Base-by-base conservation (phyloP, 441 rosid species). In the Jatropha podagrica region DNA sequence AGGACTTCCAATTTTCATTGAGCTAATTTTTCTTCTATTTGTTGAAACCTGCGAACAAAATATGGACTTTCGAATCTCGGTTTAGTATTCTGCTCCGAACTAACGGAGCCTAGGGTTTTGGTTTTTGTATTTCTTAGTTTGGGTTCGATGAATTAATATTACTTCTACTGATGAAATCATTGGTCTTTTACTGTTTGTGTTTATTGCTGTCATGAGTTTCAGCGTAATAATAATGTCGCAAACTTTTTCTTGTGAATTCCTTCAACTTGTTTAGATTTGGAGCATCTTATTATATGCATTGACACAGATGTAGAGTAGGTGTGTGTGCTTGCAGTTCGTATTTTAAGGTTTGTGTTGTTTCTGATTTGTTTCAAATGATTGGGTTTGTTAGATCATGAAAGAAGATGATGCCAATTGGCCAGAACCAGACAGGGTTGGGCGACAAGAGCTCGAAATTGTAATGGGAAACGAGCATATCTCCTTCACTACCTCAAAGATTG, bases 351-450 rank as follows among this genome's bases (percentile, higher is more conserved):
- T 10, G n/a, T 17, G 63, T 61, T 41, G 17, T 27, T 63, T 27
- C 18, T 61, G 40, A 61, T 61, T 61, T 27, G 65, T 17, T 61
- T 59, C 15, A 23, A 26, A 6, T 49, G 63, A 23, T 73, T 41
- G 52, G 65, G 42, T 73, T 79, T 11, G 44, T 23, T 77, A 95
- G 99, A 93, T 95, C 12, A 87, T 93, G 97, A 93, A 91, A 91
- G 99, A 95, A 89, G 97, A 95, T 80, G 99, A 93, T 82, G 87
- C 80, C 76, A 93, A 88, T 76, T 95, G 99, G 99, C 98, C 98
- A 7, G 97, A 92, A 78, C 98, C 98, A 54, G 97, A 95, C 78
- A 91, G 98, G 63, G 90, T 93, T 68, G 98, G 99, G 46, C 79
- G 90, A 73, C 97, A 93, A 83, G 99, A 95, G 87, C 92, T 95